Percentiles rank a stretch among this genome's conserved stretches.
These are phyloP conservation scores for Aspergillus felis DNA, from an alignment of 2,329 filamentous ascomycete species.

Conservation along the genomic window DNA sequence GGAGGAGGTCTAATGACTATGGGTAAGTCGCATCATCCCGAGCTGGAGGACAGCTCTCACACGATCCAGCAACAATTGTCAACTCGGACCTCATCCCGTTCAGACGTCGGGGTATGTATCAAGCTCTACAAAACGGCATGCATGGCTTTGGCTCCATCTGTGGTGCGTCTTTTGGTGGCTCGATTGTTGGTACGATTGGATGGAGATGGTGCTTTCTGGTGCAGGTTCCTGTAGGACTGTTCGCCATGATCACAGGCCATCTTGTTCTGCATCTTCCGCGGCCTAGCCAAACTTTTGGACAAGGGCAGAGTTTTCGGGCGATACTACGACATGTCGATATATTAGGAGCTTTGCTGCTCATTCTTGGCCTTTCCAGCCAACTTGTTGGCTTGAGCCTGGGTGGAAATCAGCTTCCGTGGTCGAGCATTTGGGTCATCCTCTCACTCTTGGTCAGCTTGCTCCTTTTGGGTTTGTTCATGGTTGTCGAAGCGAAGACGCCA, in stretches of 20 bases:
- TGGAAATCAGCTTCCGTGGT: conserved; percentile 46
- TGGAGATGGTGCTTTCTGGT: conserved; percentile 55
- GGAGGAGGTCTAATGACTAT: conserved; percentile 68
- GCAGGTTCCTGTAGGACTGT: conserved; percentile 57
- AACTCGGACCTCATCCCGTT: conserved; percentile 72
- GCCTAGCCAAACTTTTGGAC: conserved; percentile 5
- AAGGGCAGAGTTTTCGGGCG: conserved; percentile 29
- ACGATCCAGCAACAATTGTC: conserved; percentile 55
- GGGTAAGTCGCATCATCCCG: conserved; percentile 30
- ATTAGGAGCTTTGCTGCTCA: conserved; percentile 53
- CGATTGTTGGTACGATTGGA: conserved; percentile 42
- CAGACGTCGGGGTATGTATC: conserved; percentile 67
- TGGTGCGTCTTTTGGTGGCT: conserved; percentile 44
- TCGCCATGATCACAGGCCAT: conserved; percentile 53
- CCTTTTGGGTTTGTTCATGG: conserved; percentile 36
- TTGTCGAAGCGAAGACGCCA: conserved; percentile 39
- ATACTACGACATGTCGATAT: conserved; percentile 58
- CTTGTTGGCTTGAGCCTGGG: conserved; percentile 44
- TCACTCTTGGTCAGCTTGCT: conserved; percentile 37
- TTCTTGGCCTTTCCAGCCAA: conserved; percentile 56
- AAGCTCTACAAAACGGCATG: conserved; percentile 60
- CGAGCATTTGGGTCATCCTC: conserved; percentile 37
- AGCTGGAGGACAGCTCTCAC: neutral
- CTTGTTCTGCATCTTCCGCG: conserved; percentile 50
- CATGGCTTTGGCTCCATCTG: conserved; percentile 62